Percentiles rank a stretch among this genome's conserved stretches.
phyloP scores from a whole-genome alignment of 2,329 filamentous ascomycete genomes.

The Grosmannia clavigera region DNA sequence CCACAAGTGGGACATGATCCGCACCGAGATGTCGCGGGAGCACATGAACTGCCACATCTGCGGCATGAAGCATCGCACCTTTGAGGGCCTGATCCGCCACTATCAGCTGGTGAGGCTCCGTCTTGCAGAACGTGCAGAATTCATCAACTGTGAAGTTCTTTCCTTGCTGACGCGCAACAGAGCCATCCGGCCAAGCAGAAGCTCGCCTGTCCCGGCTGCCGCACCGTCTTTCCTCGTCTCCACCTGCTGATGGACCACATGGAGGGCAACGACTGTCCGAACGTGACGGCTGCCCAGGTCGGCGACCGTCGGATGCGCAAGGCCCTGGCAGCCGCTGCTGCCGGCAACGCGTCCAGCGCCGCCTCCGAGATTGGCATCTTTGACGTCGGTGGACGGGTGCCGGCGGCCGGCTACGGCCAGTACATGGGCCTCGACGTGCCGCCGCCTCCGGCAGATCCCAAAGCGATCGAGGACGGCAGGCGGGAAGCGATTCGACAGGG shows the following conservation, averaged over 20 bases:
- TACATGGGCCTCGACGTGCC: slow-evolving; percentile 11
- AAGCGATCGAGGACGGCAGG: too few relatives aligned
- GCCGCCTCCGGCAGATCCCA: background rate
- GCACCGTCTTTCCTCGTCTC: slow-evolving; percentile 22
- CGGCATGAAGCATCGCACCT: slow-evolving; percentile 22
- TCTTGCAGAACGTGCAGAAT: slow-evolving; percentile 3
- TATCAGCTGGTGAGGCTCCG: slow-evolving; percentile 19
- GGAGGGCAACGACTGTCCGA: slow-evolving; percentile 27
- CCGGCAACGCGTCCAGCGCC: slow-evolving; percentile 10
- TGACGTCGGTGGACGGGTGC: background rate
- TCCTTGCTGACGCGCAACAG: slow-evolving; percentile 13
- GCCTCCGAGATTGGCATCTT: slow-evolving; percentile 6
- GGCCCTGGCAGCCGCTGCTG: slow-evolving; percentile 8
- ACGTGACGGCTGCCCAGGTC: slow-evolving; percentile 16
- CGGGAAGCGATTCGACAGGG: too few relatives aligned
- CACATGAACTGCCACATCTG: slow-evolving; percentile 26
- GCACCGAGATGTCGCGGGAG: slow-evolving; percentile 14
- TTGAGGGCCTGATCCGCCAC: slow-evolving; percentile 20
- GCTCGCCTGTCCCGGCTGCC: slow-evolving; percentile 35
- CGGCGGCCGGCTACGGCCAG: slow-evolving; percentile 8
- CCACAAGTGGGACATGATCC: slow-evolving; percentile 19
- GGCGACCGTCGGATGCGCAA: slow-evolving; percentile 15
- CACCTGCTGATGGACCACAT: slow-evolving; percentile 31
- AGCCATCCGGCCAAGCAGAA: slow-evolving; percentile 26
- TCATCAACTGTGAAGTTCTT: background rate